These are phyloP conservation scores for Cenococcum geophilum DNA, from an alignment of 495 filamentous ascomycete genomes.

Conservation along the genomic window DNA sequence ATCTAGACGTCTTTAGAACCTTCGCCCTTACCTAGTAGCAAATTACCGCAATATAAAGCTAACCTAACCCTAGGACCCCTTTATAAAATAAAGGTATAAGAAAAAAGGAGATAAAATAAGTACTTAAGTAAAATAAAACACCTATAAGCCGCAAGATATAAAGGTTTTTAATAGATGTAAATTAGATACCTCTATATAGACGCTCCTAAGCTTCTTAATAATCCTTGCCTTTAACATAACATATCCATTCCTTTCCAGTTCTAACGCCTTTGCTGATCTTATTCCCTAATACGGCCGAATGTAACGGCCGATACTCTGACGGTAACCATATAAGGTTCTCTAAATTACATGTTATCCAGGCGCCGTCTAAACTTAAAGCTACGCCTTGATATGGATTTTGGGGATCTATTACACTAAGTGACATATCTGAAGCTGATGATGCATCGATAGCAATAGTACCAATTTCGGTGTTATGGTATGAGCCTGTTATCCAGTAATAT, in stretches of 20 bases:
- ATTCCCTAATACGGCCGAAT: constrained; percentile 5
- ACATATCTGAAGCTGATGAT: neutral
- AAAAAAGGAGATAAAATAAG: too few species aligned
- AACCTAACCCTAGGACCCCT: too few species aligned
- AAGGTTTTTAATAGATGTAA: too few species aligned
- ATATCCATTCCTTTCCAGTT: neutral
- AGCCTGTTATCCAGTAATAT: constrained; percentile 28
- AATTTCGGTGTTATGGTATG: constrained; percentile 29
- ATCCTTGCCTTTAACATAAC: neutral
- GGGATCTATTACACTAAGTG: neutral
- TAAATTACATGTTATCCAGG: constrained; percentile 1
- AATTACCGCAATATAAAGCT: too few species aligned
- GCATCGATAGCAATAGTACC: constrained; percentile 22
- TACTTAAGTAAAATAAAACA: too few species aligned
- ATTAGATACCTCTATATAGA: too few species aligned
- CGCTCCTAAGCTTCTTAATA: too few species aligned
- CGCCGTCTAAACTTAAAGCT: neutral
- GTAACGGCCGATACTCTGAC: constrained; percentile 8
- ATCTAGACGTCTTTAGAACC: too few species aligned
- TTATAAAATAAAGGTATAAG: too few species aligned
- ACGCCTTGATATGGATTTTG: constrained; percentile 1
- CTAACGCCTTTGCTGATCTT: constrained; percentile 3
- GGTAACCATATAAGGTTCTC: constrained; percentile 6
- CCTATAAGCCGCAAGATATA: too few species aligned
- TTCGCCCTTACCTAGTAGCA: too few species aligned